Base-by-base conservation (phyloP, 1,284 basidiomycete species). In the Termitomyces sp. region DNA sequence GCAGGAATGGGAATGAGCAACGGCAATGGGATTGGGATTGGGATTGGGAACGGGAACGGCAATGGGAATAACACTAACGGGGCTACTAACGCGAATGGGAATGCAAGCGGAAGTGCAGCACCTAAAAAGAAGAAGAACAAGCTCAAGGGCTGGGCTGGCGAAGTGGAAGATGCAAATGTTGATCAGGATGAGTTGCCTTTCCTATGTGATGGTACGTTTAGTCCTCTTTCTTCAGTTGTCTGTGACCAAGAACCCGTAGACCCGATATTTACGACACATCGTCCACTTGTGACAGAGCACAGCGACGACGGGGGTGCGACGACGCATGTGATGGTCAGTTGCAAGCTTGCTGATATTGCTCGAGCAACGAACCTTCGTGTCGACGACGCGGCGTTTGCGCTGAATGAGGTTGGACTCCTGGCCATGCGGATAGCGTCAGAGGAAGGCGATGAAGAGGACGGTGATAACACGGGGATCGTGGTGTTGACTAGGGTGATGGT, bases 331-430 rank as follows among this genome's bases (percentile, higher is more conserved):
- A 71, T 78, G 42, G 75, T 89, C 13, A 72, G 71, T 18, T 87
- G 88, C 62, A 84, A 86, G 10, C 75, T 93, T 14, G 72, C 73
- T 11, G 82, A 90, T 31, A 80, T 97, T 52, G 85, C 91, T 3
- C 74, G 76, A 10, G 89, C 89, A 11, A 93, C 91, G 39, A 86
- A 91, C 67, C 71, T 98, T 49, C 80, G 92, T 1, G 68, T 84
- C 0, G 93, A 97, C 57, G 95, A 98, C 65, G 82, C 87, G 0
- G 87, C 91, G 0, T 91, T 94, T 66, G 89, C 93, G 1, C 71
- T 98, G 50, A 85, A 88, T 50, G 93, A 97, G 66, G 86, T 89
- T 49, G 93, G 93, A 14, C 72, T 98, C 52, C 74, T 97, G 16
- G 70, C 68, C 46, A 70, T 74, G 38, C 69, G 71, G 46, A 53